Evolutionary conservation across 2,329 filamentous ascomycete species (phyloP).

Genomic region (Lachnum nothofagi): DNA sequence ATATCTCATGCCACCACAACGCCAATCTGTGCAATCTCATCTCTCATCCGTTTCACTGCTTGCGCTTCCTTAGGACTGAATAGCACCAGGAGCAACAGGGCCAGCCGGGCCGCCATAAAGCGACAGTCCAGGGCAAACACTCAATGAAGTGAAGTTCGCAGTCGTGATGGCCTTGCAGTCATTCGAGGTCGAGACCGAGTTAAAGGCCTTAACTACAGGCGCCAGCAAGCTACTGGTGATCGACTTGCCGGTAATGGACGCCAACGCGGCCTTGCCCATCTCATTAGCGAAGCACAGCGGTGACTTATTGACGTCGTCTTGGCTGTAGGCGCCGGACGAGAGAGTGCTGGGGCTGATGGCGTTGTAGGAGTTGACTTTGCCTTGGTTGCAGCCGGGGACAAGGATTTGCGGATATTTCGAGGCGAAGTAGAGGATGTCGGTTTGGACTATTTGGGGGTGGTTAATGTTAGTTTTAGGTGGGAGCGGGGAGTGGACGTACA

Average conservation of each 20-base stretch:
- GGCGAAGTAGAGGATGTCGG: background rate
- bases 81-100: background rate
- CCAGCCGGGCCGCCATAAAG: background rate
- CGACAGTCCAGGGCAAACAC: background rate
- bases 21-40: too few species aligned
- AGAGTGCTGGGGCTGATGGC: background rate
- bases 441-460: too few species aligned
- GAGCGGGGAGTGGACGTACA: too few species aligned
- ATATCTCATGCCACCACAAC: too few species aligned
- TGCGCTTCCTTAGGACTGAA: too few species aligned
- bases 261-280: background rate
- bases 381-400: background rate
- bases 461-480: too few species aligned
- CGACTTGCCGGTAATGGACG: background rate
- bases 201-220: background rate
- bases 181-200: background rate
- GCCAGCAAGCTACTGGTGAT: background rate
- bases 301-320: background rate
- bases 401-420: background rate
- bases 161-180: background rate
- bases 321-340: background rate
- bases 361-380: background rate
- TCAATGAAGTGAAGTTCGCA: background rate
- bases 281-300: background rate
- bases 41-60: too few species aligned